Conservation (phyloP, 495 filamentous ascomycete genomes). For the Articulospora tetracladia region DNA sequence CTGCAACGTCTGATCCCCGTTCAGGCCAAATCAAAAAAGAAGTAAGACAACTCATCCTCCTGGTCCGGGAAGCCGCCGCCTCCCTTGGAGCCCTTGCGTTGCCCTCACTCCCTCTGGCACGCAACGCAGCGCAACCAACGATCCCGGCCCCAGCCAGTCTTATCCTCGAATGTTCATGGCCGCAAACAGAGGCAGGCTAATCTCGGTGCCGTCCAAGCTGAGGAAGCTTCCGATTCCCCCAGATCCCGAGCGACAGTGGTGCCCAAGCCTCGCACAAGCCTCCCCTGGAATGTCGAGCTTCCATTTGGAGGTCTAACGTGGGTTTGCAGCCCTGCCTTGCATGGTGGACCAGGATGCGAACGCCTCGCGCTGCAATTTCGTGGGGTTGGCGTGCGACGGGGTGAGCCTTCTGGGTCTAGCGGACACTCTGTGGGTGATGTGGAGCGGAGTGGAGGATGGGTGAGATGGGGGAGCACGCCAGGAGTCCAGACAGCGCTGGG, state of each 20-base stretch:
- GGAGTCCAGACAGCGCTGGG: too few species aligned
- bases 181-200: background rate
- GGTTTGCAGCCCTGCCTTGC: background rate
- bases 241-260: background rate
- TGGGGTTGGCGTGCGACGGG: background rate
- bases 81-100: background rate
- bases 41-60: background rate
- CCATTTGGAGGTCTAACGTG: background rate
- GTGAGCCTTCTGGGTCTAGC: background rate
- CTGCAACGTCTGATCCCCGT: background rate
- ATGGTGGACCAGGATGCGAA: background rate
- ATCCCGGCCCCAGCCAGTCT: background rate
- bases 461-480: too few species aligned
- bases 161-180: conserved; percentile 3
- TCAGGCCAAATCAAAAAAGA: background rate
- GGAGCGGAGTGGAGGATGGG: background rate
- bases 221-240: background rate
- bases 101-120: too few species aligned
- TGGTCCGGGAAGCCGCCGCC: conserved; percentile 28
- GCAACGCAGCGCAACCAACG: too few species aligned
- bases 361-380: background rate
- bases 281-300: background rate
- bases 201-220: background rate
- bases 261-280: background rate
- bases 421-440: too few species aligned